These are phyloP conservation scores for Phytopythium montanum DNA, from an alignment of 352 stramenopile genomes.

Conservation along the genomic window DNA sequence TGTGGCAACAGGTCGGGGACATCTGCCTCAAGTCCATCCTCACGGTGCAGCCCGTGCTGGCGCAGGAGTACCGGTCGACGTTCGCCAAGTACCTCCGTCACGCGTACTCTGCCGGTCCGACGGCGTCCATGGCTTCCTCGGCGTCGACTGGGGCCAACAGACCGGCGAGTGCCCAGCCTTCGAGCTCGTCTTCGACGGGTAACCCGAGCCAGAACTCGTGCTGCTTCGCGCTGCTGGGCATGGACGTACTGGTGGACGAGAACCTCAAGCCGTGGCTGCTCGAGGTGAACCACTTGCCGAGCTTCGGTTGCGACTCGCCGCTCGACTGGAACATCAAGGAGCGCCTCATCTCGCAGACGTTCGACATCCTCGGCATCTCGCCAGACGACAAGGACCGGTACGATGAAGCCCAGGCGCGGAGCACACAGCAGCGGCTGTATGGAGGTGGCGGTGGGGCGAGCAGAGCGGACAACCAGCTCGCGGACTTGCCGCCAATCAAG, in stretches of 20 bases:
- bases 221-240: constrained; percentile 93
- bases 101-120: constrained; percentile 24
- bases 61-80: constrained; percentile 90
- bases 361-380: constrained; percentile 85
- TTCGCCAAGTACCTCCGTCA: constrained; percentile 84
- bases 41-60: constrained; percentile 90
- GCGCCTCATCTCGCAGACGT: constrained; percentile 90
- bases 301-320: constrained; percentile 93
- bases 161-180: constrained; percentile 13
- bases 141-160: neutral
- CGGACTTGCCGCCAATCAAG: constrained; percentile 7
- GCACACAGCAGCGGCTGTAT: constrained; percentile 64
- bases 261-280: constrained; percentile 95
- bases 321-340: constrained; percentile 96
- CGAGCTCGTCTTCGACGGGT: neutral
- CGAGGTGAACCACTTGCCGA: constrained; percentile 97
- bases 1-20: constrained; percentile 93
- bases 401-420: constrained; percentile 57
- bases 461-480: constrained; percentile 23
- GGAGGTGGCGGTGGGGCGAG: constrained; percentile 22
- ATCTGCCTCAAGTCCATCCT: constrained; percentile 94
- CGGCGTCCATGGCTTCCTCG: neutral
- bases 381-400: constrained; percentile 78
- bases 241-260: constrained; percentile 96
- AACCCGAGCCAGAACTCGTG: constrained; percentile 25